These are phyloP conservation scores for Colletotrichum zoysiae DNA, from an alignment of 2,329 filamentous ascomycete genomes.

Conservation along the genomic window DNA sequence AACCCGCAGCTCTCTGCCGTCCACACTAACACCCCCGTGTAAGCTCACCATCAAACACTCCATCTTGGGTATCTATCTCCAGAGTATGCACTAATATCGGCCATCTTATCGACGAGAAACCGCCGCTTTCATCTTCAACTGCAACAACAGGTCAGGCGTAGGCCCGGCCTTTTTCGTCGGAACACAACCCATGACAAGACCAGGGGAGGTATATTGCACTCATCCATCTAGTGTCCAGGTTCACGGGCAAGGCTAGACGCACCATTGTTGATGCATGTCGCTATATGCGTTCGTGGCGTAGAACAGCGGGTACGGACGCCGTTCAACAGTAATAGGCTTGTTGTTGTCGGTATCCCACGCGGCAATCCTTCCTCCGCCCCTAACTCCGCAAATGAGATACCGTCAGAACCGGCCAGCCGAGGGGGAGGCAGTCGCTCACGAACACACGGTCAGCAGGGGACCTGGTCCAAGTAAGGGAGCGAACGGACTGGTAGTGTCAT, in stretches of 20 bases:
- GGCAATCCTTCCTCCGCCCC: background rate
- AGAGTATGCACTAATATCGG: slow-evolving; percentile 12
- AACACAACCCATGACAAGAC: slow-evolving; percentile 9
- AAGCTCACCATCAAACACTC: slow-evolving; percentile 7
- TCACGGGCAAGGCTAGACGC: background rate
- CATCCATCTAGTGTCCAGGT: background rate
- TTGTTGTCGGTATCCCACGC: slow-evolving; percentile 17
- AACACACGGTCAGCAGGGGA: slow-evolving; percentile 23
- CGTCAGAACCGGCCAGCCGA: slow-evolving; percentile 19
- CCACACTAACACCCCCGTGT: slow-evolving; percentile 4
- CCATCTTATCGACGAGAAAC: slow-evolving; percentile 15
- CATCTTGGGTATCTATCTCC: background rate
- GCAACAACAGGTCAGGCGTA: slow-evolving; percentile 13
- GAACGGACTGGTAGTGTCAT: slow-evolving; percentile 23
- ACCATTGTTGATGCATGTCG: background rate
- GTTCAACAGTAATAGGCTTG: background rate
- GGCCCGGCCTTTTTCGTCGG: background rate
- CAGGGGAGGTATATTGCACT: slow-evolving; percentile 8
- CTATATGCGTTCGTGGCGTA: background rate
- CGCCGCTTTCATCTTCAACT: slow-evolving; percentile 20
- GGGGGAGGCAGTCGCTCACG: slow-evolving; percentile 25
- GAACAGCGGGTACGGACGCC: background rate
- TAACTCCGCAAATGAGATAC: slow-evolving; percentile 14
- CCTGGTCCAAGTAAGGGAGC: slow-evolving; percentile 9
- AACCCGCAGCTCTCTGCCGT: slow-evolving; percentile 25